Base-by-base conservation (phyloP, 225 moss, liverwort and hornwort genomes). In the Pleurozium schreberi region DNA sequence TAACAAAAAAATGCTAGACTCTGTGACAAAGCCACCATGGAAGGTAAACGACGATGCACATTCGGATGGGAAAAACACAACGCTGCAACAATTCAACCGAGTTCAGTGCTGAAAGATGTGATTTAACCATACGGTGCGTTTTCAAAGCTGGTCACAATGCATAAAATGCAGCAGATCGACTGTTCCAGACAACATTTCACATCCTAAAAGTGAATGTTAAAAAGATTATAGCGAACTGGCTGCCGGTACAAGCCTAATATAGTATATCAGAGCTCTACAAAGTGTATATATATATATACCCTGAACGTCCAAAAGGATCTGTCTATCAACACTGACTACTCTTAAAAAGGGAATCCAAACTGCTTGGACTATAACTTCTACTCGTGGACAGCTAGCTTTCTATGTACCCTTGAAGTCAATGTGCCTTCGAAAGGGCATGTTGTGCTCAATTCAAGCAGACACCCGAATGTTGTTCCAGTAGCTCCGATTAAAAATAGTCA, bases 371-470 rank as follows among this genome's bases (percentile, higher is more conserved):
- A 64, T 82, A 77, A 77, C 58, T 63, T 78, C 82, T 80, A 87
- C 49, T n/a, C 50, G 59, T 22, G 63, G 84, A 66, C 74, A 75
- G n/a, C 42, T 52, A 80, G 19, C 18, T 76, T 52, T 82, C 87
- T 83, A 81, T 40, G 43, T 62, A 85, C 50, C 77, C 88, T 62
- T 70, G 73, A 90, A 90, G 87, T 87, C 87, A 89, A 92, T 81
- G 86, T 92, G 88, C 92, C 89, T 90, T 87, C 75, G 63, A 57
- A 84, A 85, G 86, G 84, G 90, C 60, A 58, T 77, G 83, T 83
- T 75, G 59, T 64, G 87, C 78, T 69, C 79, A 80, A 58, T 78
- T 78, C 78, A 67, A 86, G 85, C 86, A 80, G 77, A 58, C 18
- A 85, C 17, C 88, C 30, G 55, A 63, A 58, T 87, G 59, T 59